Percentiles rank a stretch among this genome's conserved stretches.
These are phyloP conservation scores for Xerocomellus dryophilus DNA, from an alignment of 768 basidiomycete species.

Conservation along the genomic window DNA sequence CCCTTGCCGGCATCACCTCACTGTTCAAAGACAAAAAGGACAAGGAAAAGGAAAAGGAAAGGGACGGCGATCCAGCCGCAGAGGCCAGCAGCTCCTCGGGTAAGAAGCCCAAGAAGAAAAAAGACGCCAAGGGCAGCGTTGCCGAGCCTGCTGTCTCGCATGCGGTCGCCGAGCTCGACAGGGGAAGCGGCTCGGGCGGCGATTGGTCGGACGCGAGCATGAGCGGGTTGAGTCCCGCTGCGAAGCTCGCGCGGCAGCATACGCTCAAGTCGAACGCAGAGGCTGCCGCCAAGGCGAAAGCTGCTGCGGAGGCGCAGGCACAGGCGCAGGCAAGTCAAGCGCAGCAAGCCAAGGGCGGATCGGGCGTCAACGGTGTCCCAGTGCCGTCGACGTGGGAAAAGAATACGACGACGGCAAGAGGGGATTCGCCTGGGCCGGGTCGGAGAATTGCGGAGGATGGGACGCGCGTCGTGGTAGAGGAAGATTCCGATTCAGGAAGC, in stretches of 20 bases:
- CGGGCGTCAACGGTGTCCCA: conserved; percentile 32
- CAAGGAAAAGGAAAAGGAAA: conserved; percentile 33
- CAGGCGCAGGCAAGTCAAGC: conserved; percentile 23
- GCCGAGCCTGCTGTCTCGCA: conserved; percentile 73
- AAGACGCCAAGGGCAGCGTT: conserved; percentile 60
- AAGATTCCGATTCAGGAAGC: conserved; percentile 62
- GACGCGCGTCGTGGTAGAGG: conserved; percentile 60
- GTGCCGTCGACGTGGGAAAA: conserved; percentile 75
- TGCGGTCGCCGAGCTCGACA: conserved; percentile 82
- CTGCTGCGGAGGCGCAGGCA: conserved; percentile 29
- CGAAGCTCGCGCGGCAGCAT: conserved; percentile 85
- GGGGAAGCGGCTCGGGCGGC: conserved; percentile 36
- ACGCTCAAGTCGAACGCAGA: conserved; percentile 79
- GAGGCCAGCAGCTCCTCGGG: conserved; percentile 28
- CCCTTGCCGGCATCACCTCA: conserved; percentile 85
- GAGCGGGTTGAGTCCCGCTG: conserved; percentile 84
- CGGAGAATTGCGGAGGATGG: conserved; percentile 62
- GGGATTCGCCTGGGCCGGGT: conserved; percentile 43
- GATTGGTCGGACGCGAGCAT: conserved; percentile 63
- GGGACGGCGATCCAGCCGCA: conserved; percentile 30
- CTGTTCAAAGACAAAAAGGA: conserved; percentile 87
- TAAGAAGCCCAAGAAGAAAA: conserved; percentile 51
- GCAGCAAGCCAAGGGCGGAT: conserved; percentile 19
- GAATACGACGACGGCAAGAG: conserved; percentile 64
- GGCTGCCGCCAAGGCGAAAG: conserved; percentile 42